Base-by-base conservation (phyloP, 2,329 filamentous ascomycete genomes). In the Fusarium poae region DNA sequence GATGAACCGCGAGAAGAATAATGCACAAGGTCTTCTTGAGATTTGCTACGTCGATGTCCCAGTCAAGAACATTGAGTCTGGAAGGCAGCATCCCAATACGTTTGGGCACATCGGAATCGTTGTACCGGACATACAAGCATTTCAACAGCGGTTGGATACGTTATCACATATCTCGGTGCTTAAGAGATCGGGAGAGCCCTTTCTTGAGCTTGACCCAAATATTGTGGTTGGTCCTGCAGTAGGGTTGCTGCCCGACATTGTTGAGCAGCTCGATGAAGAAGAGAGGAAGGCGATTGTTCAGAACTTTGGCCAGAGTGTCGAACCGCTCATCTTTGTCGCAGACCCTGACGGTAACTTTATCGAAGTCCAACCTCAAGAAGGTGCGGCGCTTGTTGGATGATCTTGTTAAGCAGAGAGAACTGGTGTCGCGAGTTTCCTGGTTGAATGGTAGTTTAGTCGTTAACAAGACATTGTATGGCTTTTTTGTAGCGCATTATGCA, bases 311-410 rank as follows among this genome's bases (percentile, higher is more conserved):
- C 15, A 25, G 12, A n/a, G n/a, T 6, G 32, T 46, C 6, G 25
- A 32, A 0, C 13, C 44, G 3, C 20, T 64, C 0, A 51, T 64
- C 23, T 64, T 42, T 35, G 9, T 64, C 2, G 10, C 40, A 18
- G 61, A 64, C 5, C 61, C 51, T 0, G 61, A 64, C 30, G 59
- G 39, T 2, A 64, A 64, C 9, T 64, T 57, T 18, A 58, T 64
- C 15, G 59, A 64, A 21, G 21, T 64, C 7, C 59, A 64, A 18
- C 29, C 44, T 7, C 32, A 57, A 8, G 59, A 64, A 4, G 45
- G 32, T 4, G 10, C 23, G 32, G n/a, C 21, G 4, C 18, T 64
- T 18, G 32, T 50, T 5, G 5, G 21, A n/a, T 54, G 27, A 44
- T n/a, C 6, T 27, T 29, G 10, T 5, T 18, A 20, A 42, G 8